Conservation (phyloP, 345 rosid species). For the Euphorbia peplus region DNA sequence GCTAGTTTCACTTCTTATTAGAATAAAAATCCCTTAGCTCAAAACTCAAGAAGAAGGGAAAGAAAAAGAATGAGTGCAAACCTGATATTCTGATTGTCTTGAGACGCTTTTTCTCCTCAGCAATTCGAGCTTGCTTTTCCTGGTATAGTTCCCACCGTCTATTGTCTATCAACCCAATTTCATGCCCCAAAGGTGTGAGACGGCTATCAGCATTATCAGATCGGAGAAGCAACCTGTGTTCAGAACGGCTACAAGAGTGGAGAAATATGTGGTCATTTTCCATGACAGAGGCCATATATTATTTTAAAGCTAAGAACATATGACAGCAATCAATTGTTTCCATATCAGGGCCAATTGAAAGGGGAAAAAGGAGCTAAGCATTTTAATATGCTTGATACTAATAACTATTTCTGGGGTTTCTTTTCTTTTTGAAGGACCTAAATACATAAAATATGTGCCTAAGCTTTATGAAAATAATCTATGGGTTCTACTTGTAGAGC, state of each 20-base stretch:
- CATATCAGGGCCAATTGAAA: neutral
- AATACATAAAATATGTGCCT: neutral
- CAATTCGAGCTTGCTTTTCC: slow-evolving; percentile 77
- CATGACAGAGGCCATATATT: neutral
- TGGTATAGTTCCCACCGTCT: slow-evolving; percentile 86
- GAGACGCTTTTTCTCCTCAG: slow-evolving; percentile 75
- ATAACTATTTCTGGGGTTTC: neutral
- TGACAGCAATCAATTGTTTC: neutral
- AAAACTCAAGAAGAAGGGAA: neutral
- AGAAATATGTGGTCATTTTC: neutral
- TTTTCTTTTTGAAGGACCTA: neutral
- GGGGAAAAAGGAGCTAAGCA: neutral
- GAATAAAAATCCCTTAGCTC: neutral
- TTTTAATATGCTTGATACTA: too few species aligned
- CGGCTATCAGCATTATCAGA: slow-evolving; percentile 97
- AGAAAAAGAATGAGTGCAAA: slow-evolving; percentile 24
- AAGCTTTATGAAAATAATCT: neutral
- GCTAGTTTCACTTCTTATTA: neutral
- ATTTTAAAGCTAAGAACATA: neutral
- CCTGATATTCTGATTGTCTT: slow-evolving; percentile 85
- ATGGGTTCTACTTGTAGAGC: neutral
- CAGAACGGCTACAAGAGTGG: slow-evolving; percentile 68
- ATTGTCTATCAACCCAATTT: slow-evolving; percentile 87
- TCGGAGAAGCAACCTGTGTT: slow-evolving; percentile 88
- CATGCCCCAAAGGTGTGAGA: slow-evolving; percentile 89